A percentile compares a stretch with the other conserved stretches of the same genome.
Evolutionary conservation across 305 asterid genomes (phyloP).

Genomic region (Fraxinus ornus): DNA sequence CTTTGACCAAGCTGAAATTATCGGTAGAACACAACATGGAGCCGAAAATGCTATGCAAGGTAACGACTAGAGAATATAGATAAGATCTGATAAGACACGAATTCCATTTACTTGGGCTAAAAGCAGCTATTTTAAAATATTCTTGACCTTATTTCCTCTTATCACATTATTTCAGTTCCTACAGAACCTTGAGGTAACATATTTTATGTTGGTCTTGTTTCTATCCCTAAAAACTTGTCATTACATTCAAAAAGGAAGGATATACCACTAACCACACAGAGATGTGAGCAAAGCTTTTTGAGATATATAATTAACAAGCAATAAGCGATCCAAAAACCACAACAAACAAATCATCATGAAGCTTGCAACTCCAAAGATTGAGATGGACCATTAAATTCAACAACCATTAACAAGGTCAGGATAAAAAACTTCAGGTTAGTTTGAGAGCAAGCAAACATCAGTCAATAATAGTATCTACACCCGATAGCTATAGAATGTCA

Average conservation of each 20-base stretch:
- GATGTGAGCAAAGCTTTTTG: neutral
- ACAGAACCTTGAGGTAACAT: neutral
- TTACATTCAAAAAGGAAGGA: neutral
- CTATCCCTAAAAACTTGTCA: neutral
- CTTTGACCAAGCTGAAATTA: neutral
- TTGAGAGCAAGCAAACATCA: conserved; percentile 15
- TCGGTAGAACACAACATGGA: neutral
- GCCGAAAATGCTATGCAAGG: neutral
- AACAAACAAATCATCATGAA: neutral
- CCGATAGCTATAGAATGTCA: conserved; percentile 7
- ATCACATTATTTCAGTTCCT: neutral
- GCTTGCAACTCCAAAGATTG: neutral
- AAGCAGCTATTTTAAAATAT: neutral
- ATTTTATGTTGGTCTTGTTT: neutral
- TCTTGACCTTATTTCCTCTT: neutral
- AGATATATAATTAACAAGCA: neutral
- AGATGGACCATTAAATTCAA: neutral
- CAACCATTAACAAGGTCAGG: neutral
- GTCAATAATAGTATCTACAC: neutral
- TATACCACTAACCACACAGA: neutral
- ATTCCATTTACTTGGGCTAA: neutral
- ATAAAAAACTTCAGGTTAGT: conserved; percentile 1
- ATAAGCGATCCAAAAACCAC: conserved; percentile 1
- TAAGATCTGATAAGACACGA: neutral
- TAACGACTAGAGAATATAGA: neutral